phyloP scores from a whole-genome alignment of 257 asterid species.

The Solanum sitiens region DNA sequence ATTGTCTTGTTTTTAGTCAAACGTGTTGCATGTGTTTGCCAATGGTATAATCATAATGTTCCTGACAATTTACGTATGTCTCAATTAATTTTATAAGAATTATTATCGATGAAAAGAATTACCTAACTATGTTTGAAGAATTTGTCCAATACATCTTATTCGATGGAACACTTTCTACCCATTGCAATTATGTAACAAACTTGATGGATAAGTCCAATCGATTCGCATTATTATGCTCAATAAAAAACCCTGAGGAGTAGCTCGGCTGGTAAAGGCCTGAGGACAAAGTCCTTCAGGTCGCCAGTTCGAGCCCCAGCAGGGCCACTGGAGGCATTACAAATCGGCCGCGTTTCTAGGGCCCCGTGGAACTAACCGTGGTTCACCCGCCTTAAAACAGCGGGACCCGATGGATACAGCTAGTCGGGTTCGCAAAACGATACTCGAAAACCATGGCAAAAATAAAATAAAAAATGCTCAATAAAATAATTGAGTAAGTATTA shows the following conservation, averaged over 20 bases:
- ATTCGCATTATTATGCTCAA: background rate
- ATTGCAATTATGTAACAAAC: background rate
- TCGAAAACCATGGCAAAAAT: too few species aligned
- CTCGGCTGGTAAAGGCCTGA: too few species aligned
- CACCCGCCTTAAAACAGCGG: too few species aligned
- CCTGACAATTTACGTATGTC: background rate
- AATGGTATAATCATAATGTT: background rate
- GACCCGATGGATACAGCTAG: too few species aligned
- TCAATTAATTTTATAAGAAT: background rate
- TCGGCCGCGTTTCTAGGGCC: too few species aligned
- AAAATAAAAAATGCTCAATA: too few species aligned
- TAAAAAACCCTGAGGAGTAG: too few species aligned
- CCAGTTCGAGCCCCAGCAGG: too few species aligned
- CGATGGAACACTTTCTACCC: background rate
- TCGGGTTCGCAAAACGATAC: too few species aligned
- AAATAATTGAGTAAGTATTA: background rate
- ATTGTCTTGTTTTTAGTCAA: background rate
- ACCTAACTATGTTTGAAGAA: background rate
- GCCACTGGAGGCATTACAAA: too few species aligned
- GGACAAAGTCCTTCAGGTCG: too few species aligned
- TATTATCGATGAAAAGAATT: background rate
- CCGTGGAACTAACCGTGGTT: too few species aligned
- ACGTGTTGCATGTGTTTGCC: background rate
- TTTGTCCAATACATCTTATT: background rate
- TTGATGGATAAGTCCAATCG: background rate